Conservation (phyloP, 768 basidiomycete genomes). For the Brasilioporus rufonigricans region DNA sequence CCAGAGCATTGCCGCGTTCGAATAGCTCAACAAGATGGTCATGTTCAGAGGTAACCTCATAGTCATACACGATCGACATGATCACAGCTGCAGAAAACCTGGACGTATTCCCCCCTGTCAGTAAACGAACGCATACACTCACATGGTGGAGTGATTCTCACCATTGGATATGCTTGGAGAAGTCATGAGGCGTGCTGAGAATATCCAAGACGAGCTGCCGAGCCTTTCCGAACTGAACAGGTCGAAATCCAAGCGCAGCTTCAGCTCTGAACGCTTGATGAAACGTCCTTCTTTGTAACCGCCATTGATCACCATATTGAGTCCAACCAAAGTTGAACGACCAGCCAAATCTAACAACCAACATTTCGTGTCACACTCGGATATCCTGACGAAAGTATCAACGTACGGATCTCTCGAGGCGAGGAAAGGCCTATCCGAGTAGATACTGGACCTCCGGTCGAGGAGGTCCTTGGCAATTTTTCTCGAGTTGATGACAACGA, state of each 20-base stretch:
- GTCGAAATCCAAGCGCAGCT: conserved; percentile 3
- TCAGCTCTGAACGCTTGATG: conserved; percentile 25
- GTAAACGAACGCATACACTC: not conserved
- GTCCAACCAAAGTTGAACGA: conserved; percentile 15
- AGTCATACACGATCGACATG: conserved; percentile 42
- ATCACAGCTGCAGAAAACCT: conserved; percentile 37
- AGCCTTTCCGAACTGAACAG: conserved; percentile 19
- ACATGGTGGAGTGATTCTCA: not conserved
- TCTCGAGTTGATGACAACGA: conserved; percentile 25
- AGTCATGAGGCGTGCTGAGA: conserved; percentile 6
- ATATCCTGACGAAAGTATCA: not conserved
- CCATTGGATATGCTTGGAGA: conserved; percentile 7
- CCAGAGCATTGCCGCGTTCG: not conserved
- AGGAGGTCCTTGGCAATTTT: conserved; percentile 28
- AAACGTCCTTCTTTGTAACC: conserved; percentile 21
- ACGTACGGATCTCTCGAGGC: conserved; percentile 20
- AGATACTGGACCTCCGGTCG: conserved; percentile 24
- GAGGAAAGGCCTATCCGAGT: conserved; percentile 27
- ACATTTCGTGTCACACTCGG: not conserved
- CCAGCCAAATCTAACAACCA: conserved; percentile 18
- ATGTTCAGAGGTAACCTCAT: not conserved
- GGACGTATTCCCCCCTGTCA: not conserved
- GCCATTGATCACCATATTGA: conserved; percentile 24
- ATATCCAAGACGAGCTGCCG: conserved; percentile 17
- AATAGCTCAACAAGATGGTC: not conserved